phyloP scores from a whole-genome alignment of 176 grass and related monocot species.

The Rhynchospora breviuscula region DNA sequence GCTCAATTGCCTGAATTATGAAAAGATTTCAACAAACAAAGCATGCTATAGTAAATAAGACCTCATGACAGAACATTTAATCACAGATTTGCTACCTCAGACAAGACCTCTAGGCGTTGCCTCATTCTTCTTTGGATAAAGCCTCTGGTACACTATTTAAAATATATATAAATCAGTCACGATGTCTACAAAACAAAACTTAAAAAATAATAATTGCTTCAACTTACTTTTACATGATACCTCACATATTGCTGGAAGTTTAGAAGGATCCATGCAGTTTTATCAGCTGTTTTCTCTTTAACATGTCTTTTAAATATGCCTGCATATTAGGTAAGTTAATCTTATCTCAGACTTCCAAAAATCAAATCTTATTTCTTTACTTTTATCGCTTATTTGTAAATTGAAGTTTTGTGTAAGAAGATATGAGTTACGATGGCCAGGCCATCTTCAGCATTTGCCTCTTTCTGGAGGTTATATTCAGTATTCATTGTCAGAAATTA shows the following conservation, averaged over 20 bases:
- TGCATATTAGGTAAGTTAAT: slow-evolving; percentile 14
- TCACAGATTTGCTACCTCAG: slow-evolving; percentile 36
- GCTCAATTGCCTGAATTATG: slow-evolving; percentile 39
- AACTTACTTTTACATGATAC: slow-evolving; percentile 74
- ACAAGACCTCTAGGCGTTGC: slow-evolving; percentile 42
- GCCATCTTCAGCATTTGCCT: neutral
- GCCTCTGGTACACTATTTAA: slow-evolving; percentile 52
- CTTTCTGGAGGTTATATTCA: neutral
- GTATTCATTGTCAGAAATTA: neutral
- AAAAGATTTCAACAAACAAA: slow-evolving; percentile 11
- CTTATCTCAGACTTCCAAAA: neutral
- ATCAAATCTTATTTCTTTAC: neutral
- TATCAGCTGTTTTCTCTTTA: slow-evolving; percentile 41
- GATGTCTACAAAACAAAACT: neutral
- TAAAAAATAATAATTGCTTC: neutral
- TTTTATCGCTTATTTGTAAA: neutral
- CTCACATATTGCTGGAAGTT: slow-evolving; percentile 73
- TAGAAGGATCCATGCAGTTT: slow-evolving; percentile 71
- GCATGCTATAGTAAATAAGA: neutral
- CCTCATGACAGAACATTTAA: neutral
- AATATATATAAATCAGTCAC: slow-evolving; percentile 5
- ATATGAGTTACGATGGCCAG: neutral
- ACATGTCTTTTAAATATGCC: slow-evolving; percentile 51
- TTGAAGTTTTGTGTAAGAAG: neutral
- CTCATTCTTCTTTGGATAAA: slow-evolving; percentile 80